These are phyloP conservation scores for Grigorovia jiainica DNA, from an alignment of 805 yeast genomes.

Conservation along the genomic window DNA sequence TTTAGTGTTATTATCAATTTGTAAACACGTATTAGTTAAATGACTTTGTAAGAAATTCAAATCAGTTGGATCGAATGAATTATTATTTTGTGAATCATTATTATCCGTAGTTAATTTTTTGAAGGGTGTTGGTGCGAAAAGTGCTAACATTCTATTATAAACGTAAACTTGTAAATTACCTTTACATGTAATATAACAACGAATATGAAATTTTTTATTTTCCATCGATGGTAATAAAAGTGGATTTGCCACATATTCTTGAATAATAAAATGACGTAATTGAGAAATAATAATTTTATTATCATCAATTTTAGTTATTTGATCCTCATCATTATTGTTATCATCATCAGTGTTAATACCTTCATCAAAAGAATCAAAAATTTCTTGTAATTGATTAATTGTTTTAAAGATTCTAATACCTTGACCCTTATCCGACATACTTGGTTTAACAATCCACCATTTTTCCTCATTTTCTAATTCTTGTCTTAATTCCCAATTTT, in stretches of 20 bases:
- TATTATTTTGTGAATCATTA: conserved; percentile 7
- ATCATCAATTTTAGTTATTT: conserved; percentile 29
- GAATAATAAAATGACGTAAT: conserved; percentile 83
- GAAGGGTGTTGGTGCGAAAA: conserved; percentile 61
- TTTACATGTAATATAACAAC: conserved; percentile 69
- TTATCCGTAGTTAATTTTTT: conserved; percentile 20
- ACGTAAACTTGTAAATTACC: conserved; percentile 76
- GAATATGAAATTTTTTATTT: conserved; percentile 75
- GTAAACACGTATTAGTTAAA: conserved; percentile 89
- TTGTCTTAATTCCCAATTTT: conserved; percentile 76
- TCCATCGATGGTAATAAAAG: conserved; percentile 51
- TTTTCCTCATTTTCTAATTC: conserved; percentile 53
- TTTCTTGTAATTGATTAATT: conserved; percentile 66
- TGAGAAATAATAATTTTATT: conserved; percentile 78
- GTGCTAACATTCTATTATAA: conserved; percentile 66
- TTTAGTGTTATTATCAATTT: conserved; percentile 38
- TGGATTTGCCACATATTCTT: conserved; percentile 66
- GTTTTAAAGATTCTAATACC: conserved; percentile 81
- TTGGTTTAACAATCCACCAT: conserved; percentile 87
- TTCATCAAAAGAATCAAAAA: conserved; percentile 73
- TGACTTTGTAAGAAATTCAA: conserved; percentile 55
- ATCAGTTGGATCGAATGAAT: conserved; percentile 22
- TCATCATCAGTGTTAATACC: conserved; percentile 37
- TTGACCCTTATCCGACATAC: conserved; percentile 96
- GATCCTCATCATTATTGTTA: conserved; percentile 52